A percentile compares a stretch with the other conserved stretches of the same genome.
These are phyloP conservation scores for Hypsizygus marmoreus DNA, from an alignment of 768 basidiomycete species.

Conservation along the genomic window DNA sequence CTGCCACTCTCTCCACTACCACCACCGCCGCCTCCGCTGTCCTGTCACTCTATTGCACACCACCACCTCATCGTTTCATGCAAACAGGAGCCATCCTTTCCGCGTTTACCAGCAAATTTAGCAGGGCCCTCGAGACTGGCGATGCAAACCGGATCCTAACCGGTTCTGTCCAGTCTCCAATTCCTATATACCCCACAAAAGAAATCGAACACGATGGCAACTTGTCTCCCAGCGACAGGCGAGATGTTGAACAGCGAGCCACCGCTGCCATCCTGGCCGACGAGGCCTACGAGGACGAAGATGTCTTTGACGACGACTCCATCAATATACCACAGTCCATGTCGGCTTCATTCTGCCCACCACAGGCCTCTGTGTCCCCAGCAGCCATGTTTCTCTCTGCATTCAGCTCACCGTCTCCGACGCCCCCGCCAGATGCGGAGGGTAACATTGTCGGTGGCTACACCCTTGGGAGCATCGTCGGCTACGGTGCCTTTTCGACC, in stretches of 20 bases:
- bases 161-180: too few relatives aligned
- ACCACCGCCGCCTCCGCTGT: conserved; percentile 5
- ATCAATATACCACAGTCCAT: conserved; percentile 1
- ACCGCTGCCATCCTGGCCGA: conserved; percentile 20
- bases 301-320: conserved; percentile 3
- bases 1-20: conserved; percentile 11
- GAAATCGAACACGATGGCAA: too few relatives aligned
- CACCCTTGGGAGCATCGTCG: conserved; percentile 73
- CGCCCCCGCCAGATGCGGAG: conserved; percentile 59
- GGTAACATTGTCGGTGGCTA: conserved; percentile 72
- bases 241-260: conserved; percentile 25
- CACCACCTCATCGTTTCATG: conserved; percentile 14
- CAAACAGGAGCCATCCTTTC: conserved; percentile 10
- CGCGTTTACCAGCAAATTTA: too few relatives aligned
- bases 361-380: conserved; percentile 49
- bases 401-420: conserved; percentile 47
- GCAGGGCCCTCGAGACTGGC: too few relatives aligned
- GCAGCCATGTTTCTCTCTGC: conserved; percentile 75
- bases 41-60: not conserved
- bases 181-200: too few relatives aligned
- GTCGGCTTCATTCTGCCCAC: conserved; percentile 13
- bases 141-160: conserved; percentile 4
- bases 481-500: conserved; percentile 79
- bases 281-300: not conserved
- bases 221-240: too few relatives aligned